phyloP scores from a whole-genome alignment of 1,284 basidiomycete genomes.

The Ceratobasidium sp. region DNA sequence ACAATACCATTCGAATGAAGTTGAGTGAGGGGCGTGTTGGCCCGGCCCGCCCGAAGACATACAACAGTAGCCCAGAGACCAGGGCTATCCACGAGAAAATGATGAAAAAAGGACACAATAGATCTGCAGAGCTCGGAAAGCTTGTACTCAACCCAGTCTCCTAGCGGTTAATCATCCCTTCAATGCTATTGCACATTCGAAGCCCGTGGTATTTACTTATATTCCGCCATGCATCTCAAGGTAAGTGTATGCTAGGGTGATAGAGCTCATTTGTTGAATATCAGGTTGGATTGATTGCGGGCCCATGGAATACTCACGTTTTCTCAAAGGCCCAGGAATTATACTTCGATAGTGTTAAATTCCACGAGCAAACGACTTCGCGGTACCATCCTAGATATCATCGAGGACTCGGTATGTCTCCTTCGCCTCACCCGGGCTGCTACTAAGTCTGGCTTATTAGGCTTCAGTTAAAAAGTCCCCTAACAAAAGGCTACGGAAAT shows the following conservation, averaged over 20 bases:
- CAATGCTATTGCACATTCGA: not conserved
- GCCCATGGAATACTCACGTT: not conserved
- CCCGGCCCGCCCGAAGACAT: too few species aligned
- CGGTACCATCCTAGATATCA: not conserved
- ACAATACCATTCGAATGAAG: not conserved
- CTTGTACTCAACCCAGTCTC: not conserved
- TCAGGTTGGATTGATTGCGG: not conserved
- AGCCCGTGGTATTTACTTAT: not conserved
- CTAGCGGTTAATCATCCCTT: not conserved
- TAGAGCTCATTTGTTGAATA: not conserved
- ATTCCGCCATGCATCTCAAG: conserved; percentile 16
- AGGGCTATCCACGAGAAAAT: conserved; percentile 8
- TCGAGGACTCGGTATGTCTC: too few species aligned
- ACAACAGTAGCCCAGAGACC: too few species aligned
- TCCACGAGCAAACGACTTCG: not conserved
- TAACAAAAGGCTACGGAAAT: too few species aligned
- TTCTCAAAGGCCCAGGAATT: too few species aligned
- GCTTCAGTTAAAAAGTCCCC: too few species aligned
- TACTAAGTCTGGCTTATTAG: too few species aligned
- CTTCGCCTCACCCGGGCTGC: too few species aligned
- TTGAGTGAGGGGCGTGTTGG: too few species aligned
- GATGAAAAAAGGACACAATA: conserved; percentile 1
- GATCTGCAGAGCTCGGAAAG: not conserved
- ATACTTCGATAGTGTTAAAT: too few species aligned
- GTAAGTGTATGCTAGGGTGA: not conserved